Evolutionary conservation across 2,329 filamentous ascomycete species (phyloP).

Genomic region (Botrytis byssoidea): DNA sequence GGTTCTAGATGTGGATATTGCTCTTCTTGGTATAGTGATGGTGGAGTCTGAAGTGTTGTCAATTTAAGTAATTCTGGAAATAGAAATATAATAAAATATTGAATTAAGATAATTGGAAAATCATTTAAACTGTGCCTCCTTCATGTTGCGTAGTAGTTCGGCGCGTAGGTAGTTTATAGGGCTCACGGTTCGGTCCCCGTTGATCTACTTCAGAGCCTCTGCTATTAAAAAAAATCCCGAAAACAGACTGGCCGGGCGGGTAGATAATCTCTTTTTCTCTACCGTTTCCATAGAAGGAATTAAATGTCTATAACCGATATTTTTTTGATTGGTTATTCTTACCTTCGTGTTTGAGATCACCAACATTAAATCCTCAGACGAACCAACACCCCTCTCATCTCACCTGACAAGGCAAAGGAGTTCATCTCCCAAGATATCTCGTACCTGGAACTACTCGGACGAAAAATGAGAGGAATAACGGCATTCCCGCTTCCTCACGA

Average conservation of each 20-base stretch:
- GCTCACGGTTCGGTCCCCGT: neutral
- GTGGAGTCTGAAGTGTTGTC: neutral
- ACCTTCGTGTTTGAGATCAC: neutral
- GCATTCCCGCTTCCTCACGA: neutral
- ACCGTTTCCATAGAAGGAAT: neutral
- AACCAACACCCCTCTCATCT: conserved; percentile 3
- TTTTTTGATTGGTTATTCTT: neutral
- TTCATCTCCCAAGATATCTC: neutral
- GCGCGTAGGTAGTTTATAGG: neutral
- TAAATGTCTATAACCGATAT: neutral
- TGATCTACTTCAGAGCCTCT: neutral
- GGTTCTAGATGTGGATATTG: neutral
- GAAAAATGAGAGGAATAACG: neutral
- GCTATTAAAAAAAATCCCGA: neutral
- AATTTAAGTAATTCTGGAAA: neutral
- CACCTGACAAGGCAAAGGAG: neutral
- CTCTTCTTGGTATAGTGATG: conserved; percentile 6
- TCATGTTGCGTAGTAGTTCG: neutral
- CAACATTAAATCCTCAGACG: conserved; percentile 4
- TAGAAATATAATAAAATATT: neutral
- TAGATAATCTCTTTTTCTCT: neutral
- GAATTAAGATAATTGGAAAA: neutral
- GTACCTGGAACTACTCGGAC: neutral
- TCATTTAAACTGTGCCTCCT: neutral
- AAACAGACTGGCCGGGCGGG: neutral